Conservation (phyloP, 1,139 yeast species). For the Keqinozyma sinolaborantium region DNA sequence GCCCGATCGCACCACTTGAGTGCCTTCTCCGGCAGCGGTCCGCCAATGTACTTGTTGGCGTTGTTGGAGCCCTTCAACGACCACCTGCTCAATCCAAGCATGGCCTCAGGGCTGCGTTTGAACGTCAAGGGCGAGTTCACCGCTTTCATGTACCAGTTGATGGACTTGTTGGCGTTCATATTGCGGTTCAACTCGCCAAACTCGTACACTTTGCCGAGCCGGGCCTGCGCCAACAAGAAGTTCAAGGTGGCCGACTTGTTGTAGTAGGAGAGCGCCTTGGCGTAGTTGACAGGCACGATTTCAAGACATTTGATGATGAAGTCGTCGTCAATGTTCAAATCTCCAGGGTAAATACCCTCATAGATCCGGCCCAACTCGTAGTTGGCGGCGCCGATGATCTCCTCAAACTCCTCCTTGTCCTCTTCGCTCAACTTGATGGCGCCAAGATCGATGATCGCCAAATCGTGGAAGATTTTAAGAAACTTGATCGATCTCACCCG, state of each 20-base stretch:
- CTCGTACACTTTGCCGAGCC: slow-evolving; percentile 84
- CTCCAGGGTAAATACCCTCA: slow-evolving; percentile 61
- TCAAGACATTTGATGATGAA: slow-evolving; percentile 33
- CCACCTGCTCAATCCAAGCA: slow-evolving; percentile 91
- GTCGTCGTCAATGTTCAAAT: slow-evolving; percentile 32
- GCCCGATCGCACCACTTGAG: slow-evolving; percentile 88
- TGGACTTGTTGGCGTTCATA: slow-evolving; percentile 67
- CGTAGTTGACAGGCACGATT: slow-evolving; percentile 46
- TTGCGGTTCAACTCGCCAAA: slow-evolving; percentile 72
- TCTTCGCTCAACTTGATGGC: slow-evolving; percentile 36
- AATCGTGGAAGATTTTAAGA: slow-evolving; percentile 34
- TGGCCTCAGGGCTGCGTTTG: slow-evolving; percentile 79
- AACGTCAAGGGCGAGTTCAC: slow-evolving; percentile 51
- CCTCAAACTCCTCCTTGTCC: slow-evolving; percentile 40
- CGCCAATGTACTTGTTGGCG: slow-evolving; percentile 45
- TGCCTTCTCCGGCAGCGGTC: slow-evolving; percentile 73
- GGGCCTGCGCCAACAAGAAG: slow-evolving; percentile 80
- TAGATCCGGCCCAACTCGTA: slow-evolving; percentile 64
- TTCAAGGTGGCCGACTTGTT: slow-evolving; percentile 74
- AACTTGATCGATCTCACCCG: slow-evolving; percentile 32
- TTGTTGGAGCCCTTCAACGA: slow-evolving; percentile 79
- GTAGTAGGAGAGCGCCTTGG: slow-evolving; percentile 66
- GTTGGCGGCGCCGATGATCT: slow-evolving; percentile 40
- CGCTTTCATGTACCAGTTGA: slow-evolving; percentile 88
- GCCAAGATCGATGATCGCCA: slow-evolving; percentile 33